Evolutionary conservation across 2,329 filamentous ascomycete genomes (phyloP).

Genomic region (Allantophomopsis lycopodina): DNA sequence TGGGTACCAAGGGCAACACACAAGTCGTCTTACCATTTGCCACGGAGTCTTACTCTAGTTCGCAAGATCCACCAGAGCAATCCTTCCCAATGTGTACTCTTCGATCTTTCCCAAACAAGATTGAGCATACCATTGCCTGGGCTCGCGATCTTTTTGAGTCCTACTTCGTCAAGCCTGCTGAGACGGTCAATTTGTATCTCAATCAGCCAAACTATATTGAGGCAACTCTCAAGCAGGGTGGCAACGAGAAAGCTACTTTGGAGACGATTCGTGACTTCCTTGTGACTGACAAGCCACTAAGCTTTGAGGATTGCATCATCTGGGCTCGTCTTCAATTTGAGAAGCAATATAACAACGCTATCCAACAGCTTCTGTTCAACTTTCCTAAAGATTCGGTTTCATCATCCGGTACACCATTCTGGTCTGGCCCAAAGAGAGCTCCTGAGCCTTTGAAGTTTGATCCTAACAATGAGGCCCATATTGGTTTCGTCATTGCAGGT

Average conservation of each 20-base stretch:
- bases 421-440: conserved; percentile 96
- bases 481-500: conserved; percentile 74
- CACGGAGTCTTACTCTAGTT: conserved; percentile 94
- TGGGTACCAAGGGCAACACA: conserved; percentile 98
- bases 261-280: conserved; percentile 84
- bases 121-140: conserved; percentile 98
- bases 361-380: conserved; percentile 89
- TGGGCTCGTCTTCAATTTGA: conserved; percentile 94
- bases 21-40: conserved; percentile 85
- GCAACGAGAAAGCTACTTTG: conserved; percentile 86
- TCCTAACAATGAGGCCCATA: conserved; percentile 69
- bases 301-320: conserved; percentile 90
- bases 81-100: conserved; percentile 99
- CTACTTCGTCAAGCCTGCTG: conserved; percentile 84
- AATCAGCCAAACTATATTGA: conserved; percentile 85
- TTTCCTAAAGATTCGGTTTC: conserved; percentile 92
- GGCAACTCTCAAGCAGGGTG: conserved; percentile 77
- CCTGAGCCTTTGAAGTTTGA: conserved; percentile 88
- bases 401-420: conserved; percentile 82
- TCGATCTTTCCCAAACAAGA: conserved; percentile 93
- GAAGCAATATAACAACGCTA: conserved; percentile 92
- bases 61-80: conserved; percentile 94
- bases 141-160: conserved; percentile 90
- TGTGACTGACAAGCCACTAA: conserved; percentile 80
- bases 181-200: conserved; percentile 89